These are phyloP conservation scores for Martiniozyma abietophila DNA, from an alignment of 805 yeast species.

Conservation along the genomic window DNA sequence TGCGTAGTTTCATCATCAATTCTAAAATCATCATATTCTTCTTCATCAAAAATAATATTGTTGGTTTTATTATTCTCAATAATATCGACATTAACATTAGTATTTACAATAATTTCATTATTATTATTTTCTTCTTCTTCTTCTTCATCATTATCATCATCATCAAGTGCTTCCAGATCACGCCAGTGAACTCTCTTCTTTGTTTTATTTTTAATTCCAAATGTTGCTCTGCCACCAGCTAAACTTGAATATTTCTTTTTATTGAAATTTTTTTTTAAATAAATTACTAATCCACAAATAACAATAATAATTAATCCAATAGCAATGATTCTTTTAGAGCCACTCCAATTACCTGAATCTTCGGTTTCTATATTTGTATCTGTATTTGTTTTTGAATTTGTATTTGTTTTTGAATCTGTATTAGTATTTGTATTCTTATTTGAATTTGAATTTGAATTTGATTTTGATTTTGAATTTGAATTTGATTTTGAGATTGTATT, in stretches of 20 bases:
- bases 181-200: slow-evolving; percentile 29
- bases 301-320: slow-evolving; percentile 3
- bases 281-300: slow-evolving; percentile 3
- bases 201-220: slow-evolving; percentile 13
- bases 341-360: not conserved
- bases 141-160: slow-evolving; percentile 3
- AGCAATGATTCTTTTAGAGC: slow-evolving; percentile 5
- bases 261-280: slow-evolving; percentile 4
- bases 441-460: not conserved
- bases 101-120: too few relatives aligned
- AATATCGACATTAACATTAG: too few relatives aligned
- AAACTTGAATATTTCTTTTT: slow-evolving; percentile 5
- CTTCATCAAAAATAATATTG: too few relatives aligned
- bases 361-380: slow-evolving; percentile 1
- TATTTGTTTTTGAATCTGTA: not conserved
- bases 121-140: too few relatives aligned
- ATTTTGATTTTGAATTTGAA: not conserved
- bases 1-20: not conserved
- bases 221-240: slow-evolving; percentile 3
- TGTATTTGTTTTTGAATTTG: not conserved
- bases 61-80: too few relatives aligned
- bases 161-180: slow-evolving; percentile 14
- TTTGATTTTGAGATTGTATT: not conserved
- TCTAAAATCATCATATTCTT: too few relatives aligned
- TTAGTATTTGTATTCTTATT: not conserved